These are phyloP conservation scores for Herpotrichia juniperi DNA, from an alignment of 2,329 filamentous ascomycete species.

Conservation along the genomic window DNA sequence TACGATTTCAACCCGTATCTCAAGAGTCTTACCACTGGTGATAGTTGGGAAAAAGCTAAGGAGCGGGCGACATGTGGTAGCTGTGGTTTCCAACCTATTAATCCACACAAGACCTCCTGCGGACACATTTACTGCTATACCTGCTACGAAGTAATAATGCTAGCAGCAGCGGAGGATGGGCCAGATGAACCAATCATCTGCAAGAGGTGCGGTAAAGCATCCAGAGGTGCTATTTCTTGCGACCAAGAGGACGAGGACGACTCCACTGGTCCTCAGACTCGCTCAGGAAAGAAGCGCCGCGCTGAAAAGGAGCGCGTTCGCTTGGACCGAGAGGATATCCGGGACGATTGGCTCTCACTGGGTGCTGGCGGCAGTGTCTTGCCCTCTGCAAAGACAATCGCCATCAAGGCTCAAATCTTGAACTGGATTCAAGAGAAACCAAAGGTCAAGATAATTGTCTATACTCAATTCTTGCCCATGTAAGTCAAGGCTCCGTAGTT, in stretches of 20 bases:
- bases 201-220: constrained; percentile 40
- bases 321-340: constrained; percentile 33
- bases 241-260: constrained; percentile 26
- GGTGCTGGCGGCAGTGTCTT: constrained; percentile 42
- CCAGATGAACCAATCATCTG: constrained; percentile 26
- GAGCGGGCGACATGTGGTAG: constrained; percentile 52
- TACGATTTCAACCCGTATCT: constrained; percentile 52
- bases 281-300: constrained; percentile 20
- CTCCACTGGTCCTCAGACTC: constrained; percentile 17
- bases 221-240: constrained; percentile 24
- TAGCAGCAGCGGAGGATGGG: constrained; percentile 29
- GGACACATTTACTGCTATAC: constrained; percentile 61
- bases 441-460: constrained; percentile 63
- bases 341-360: constrained; percentile 46
- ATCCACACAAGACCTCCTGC: constrained; percentile 57
- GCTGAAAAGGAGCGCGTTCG: constrained; percentile 17
- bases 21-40: constrained; percentile 34
- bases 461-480: constrained; percentile 64
- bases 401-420: constrained; percentile 53
- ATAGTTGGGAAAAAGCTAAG: constrained; percentile 46
- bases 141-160: constrained; percentile 51
- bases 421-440: constrained; percentile 54
- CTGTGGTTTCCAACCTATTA: constrained; percentile 49
- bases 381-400: constrained; percentile 54
- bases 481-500: constrained; percentile 11